phyloP scores from a whole-genome alignment of 2,329 filamentous ascomycete species.

The Ilyonectria destructans region DNA sequence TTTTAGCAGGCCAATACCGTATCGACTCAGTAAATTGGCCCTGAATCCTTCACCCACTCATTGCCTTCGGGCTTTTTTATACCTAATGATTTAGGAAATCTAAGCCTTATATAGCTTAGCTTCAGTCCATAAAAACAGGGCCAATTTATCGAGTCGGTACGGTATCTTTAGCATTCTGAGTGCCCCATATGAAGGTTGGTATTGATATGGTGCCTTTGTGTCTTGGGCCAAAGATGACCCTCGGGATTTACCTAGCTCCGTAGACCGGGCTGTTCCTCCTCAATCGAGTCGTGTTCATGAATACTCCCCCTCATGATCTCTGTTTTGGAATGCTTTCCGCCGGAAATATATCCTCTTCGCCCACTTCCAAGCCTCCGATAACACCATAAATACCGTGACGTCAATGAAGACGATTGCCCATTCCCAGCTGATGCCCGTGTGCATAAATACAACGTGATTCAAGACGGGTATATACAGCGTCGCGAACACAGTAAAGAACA shows the following conservation, averaged over 20 bases:
- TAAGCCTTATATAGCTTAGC: too few relatives aligned
- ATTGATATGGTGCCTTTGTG: too few relatives aligned
- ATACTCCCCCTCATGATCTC: conserved; percentile 11
- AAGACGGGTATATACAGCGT: conserved; percentile 80
- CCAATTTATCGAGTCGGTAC: too few relatives aligned
- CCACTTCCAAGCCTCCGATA: conserved; percentile 79
- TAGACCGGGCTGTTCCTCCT: not conserved
- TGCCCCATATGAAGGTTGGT: not conserved
- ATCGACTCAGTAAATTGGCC: too few relatives aligned
- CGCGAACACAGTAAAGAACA: conserved; percentile 72
- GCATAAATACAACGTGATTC: conserved; percentile 77
- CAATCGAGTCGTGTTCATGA: not conserved
- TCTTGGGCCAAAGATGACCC: too few relatives aligned
- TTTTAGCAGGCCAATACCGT: too few relatives aligned
- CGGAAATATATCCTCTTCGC: conserved; percentile 72
- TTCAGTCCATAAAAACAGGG: too few relatives aligned
- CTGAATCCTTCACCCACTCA: too few relatives aligned
- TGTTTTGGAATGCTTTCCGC: conserved; percentile 34
- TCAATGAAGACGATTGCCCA: conserved; percentile 79
- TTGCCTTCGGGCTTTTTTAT: too few relatives aligned
- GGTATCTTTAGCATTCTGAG: too few relatives aligned
- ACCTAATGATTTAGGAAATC: too few relatives aligned
- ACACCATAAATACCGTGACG: conserved; percentile 73
- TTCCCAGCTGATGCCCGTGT: conserved; percentile 77
- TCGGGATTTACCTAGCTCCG: too few relatives aligned